Percentiles rank a stretch among this genome's conserved stretches.
phyloP scores from a whole-genome alignment of 306 rosid genomes.

The Acacia acuminata region DNA sequence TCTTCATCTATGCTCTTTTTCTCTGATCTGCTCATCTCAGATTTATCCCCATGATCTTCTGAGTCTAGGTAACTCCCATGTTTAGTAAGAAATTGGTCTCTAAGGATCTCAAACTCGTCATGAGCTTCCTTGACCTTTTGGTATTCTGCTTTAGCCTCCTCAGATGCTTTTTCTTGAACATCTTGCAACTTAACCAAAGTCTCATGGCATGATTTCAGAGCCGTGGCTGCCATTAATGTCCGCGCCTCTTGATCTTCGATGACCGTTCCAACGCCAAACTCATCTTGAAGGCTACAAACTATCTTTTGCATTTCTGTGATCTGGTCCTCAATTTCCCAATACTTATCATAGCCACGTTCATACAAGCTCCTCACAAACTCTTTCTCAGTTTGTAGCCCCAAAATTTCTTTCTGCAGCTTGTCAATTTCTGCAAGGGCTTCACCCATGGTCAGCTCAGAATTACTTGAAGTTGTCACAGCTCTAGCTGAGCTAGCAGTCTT shows the following conservation, averaged over 20 bases:
- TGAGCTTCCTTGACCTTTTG: slow-evolving; percentile 55
- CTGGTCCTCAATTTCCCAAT: slow-evolving; percentile 73
- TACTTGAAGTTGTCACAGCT: slow-evolving; percentile 5
- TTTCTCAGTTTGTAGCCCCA: slow-evolving; percentile 81
- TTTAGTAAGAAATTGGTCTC: slow-evolving; percentile 51
- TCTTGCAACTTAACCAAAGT: slow-evolving; percentile 57
- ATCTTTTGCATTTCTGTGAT: slow-evolving; percentile 62
- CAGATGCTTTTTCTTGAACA: slow-evolving; percentile 54
- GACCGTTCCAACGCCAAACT: slow-evolving; percentile 65
- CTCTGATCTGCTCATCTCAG: slow-evolving; percentile 21
- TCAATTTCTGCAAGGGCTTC: slow-evolving; percentile 70
- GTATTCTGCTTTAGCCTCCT: slow-evolving; percentile 68
- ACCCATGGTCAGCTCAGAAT: slow-evolving; percentile 57
- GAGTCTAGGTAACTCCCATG: slow-evolving; percentile 13
- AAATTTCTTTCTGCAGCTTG: slow-evolving; percentile 72
- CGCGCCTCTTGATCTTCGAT: slow-evolving; percentile 84
- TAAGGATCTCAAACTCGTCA: slow-evolving; percentile 56
- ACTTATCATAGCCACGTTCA: slow-evolving; percentile 64
- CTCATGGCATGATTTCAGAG: slow-evolving; percentile 77
- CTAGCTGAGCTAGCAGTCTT: slow-evolving; percentile 39
- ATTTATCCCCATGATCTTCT: slow-evolving; percentile 10
- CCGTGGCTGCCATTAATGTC: slow-evolving; percentile 76
- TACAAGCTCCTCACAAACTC: slow-evolving; percentile 92
- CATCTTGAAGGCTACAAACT: slow-evolving; percentile 73
- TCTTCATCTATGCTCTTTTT: slow-evolving; percentile 37